phyloP scores from a whole-genome alignment of 257 asterid species.

The Fraxinus anomala region DNA sequence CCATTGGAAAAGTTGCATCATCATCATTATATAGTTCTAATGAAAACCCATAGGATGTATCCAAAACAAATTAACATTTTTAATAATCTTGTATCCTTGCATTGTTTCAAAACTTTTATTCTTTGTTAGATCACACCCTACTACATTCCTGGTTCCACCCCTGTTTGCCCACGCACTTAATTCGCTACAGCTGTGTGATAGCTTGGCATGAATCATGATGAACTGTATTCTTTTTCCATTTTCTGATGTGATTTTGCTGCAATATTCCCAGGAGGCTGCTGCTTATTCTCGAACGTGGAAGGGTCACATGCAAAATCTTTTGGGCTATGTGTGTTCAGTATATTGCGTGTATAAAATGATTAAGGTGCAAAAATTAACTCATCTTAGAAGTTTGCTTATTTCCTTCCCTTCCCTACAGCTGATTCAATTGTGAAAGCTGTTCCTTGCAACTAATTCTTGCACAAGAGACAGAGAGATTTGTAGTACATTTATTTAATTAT shows the following conservation, averaged over 20 bases:
- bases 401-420: neutral
- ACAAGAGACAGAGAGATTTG: neutral
- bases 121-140: neutral
- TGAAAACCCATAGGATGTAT: neutral
- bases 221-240: slow-evolving; percentile 7
- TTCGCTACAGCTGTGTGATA: neutral
- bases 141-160: neutral
- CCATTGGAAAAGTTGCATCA: no score
- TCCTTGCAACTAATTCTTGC: neutral
- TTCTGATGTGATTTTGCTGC: slow-evolving; percentile 28
- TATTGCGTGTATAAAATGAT: slow-evolving; percentile 97
- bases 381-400: neutral
- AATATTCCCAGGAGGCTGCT: slow-evolving; percentile 88
- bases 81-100: neutral
- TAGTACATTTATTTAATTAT: neutral
- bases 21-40: no score
- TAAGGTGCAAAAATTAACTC: slow-evolving; percentile 51
- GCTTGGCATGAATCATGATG: neutral
- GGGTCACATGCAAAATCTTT: slow-evolving; percentile 98
- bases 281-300: slow-evolving; percentile 98
- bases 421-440: neutral
- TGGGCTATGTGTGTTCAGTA: slow-evolving; percentile 90
- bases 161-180: neutral
- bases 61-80: no score
- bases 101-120: neutral